Base-by-base conservation (phyloP, 768 basidiomycete species). In the Suillus occidentalis region DNA sequence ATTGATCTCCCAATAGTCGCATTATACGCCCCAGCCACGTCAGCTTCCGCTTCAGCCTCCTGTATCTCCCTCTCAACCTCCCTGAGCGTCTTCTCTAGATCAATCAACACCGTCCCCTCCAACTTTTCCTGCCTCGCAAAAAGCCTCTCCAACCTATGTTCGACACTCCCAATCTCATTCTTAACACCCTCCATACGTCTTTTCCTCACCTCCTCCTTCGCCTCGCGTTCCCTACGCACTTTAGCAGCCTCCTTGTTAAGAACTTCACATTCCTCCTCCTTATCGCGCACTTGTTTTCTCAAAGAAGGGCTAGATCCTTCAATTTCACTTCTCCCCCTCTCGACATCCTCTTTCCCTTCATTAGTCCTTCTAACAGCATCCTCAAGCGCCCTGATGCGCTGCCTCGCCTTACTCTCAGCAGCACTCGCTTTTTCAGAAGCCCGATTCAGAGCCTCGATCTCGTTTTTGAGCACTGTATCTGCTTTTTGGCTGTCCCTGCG, bases 321-420 rank as follows among this genome's bases (percentile, higher is more conserved):
- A 43, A 85, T 75, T 2, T 73, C 76, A 28, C 63, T 69, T 0
- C 78, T 73, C 63, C 76, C 73, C 69, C 76, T 69, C 73, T 88
- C 75, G 62, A 85, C 69, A 16, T 83, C 78, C 25, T 77, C 79
- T 10, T 85, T 81, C 0, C 80, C 82, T 7, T 85, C 83, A 67
- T 85, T 87, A 12, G 91, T 88, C 62, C 92, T 88, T 71, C 92
- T 94, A 14, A 90, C 88, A 3, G 94, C 91, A 72, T 97, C 94
- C 73, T 96, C 94, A 45, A 97, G 78, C 1, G 95, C 92, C 13
- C 95, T 83, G 12, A 90, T 87, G 69, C 94, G 96, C 74, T 97
- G 95, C 52, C 88, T 87, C 12, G 89, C 87, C n/a, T 94, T 85
- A 28, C 86, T 81, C 73, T 98, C 96, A 2, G 85, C 83, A 1